Base-by-base conservation (phyloP, 805 yeast species). In the Blastobotrys terrestris region DNA sequence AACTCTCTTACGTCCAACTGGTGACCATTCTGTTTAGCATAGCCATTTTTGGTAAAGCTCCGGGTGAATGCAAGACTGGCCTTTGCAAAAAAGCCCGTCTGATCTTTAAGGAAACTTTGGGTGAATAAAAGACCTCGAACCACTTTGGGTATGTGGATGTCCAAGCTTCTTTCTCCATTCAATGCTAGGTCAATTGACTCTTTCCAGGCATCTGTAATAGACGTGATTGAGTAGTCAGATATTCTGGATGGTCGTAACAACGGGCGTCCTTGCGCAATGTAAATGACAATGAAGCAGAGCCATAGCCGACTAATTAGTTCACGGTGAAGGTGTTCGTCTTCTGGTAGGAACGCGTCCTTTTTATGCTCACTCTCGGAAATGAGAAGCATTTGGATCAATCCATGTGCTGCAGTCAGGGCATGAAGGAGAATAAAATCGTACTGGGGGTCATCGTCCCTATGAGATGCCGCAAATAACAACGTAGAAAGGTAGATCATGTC, bases 351-450 rank as follows among this genome's bases (percentile, higher is more conserved):
- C 16, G 44, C 44, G 6, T 13, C 44, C 11, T 26, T 26, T 26
- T 26, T 11, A 11, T 26, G 8, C 35, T 26, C 35, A n/a, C n/a
- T n/a, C 11, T 26, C 35, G n/a, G 55, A 52, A 16, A 51, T 48
- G 5, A 50, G 39, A 21, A 60, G 11, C n/a, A 62, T 55, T 44
- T 62, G 63, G 4, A 53, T 45, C 1, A 57, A 44, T n/a, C 52
- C 71, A 15, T 64, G 68, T 1, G 63, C 46, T 3, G 62, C 56
- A 1, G 69, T 64, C 20, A 67, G 55, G 1, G 64, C 52, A 48
- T 67, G 70, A 15, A 67, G 52, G 5, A 67, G 51, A 40, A 57
- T 55, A 48, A 67, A 67, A 48, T 63, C 61, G 52, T 55, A 63
- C 14, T 47, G 51, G 13, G 64, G 61, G 13, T 55, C 49, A n/a